Base-by-base conservation (phyloP, 768 basidiomycete genomes). In the Suillus weaverae region DNA sequence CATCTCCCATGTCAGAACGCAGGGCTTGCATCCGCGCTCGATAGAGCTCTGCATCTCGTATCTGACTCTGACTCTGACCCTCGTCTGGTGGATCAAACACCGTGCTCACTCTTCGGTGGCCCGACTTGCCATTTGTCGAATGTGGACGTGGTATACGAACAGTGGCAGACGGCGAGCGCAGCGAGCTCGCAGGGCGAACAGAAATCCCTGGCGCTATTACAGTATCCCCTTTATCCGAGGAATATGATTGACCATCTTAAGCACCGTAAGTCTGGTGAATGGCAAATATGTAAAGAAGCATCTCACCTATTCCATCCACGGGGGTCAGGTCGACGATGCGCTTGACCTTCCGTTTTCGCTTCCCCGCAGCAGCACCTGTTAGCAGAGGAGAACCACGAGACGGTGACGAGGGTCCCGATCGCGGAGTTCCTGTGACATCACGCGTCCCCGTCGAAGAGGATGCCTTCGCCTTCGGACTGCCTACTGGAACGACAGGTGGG, bases 1-100 rank as follows among this genome's bases (percentile, higher is more conserved):
- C 87, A 30, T 95, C 94, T 2, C 94, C 94, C 83, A 95, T 94
- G 71, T 96, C 94, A 65, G 86, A 83, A 74, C 92, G 88, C 74
- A 96, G 70, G 20, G 89, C 89, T 80, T 95, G 94, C 60, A 96
- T 90, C 70, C 83, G 83, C 63, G 85, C 84, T 55, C 94, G 83
- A 74, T 91, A 93, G 51, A 87, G 83, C 64, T 93, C 93, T 32
- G 84, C 90, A 67, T 85, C 82, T 68, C 79, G 70, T 64, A 84
- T 74, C 71, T 81, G 79, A 32, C 72, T 71, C 38, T 70, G 64
- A 9, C 33, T 65, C 38, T 60, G 53, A 20, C 36, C 36, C 10
- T 39, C 33, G 8, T 32, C 60, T 55, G 50, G 67, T 30, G 14
- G 44, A 70, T 92, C 91, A 71, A 86, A 91, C 48, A 84, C 82